A percentile compares a stretch with the other conserved stretches of the same genome.
phyloP scores from a whole-genome alignment of 139 green algal species.

The Dunaliella primolecta region DNA sequence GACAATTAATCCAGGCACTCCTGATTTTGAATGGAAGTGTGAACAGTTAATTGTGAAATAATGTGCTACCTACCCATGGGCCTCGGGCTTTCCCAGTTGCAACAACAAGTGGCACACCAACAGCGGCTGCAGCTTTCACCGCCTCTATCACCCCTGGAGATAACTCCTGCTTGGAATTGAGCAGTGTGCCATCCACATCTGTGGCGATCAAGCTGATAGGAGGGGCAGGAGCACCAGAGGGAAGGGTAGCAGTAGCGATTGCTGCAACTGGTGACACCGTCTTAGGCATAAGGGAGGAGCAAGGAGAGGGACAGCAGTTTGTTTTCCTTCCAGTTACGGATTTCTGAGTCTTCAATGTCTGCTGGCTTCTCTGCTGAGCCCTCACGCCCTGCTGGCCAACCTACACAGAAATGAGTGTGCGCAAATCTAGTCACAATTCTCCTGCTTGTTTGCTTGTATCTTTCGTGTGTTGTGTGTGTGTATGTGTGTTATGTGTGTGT shows the following conservation, averaged over 20 bases:
- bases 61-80: conserved; percentile 45
- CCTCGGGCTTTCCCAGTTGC: conserved; percentile 79
- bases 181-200: conserved; percentile 75
- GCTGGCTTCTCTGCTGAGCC: neutral
- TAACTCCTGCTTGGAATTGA: conserved; percentile 66
- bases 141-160: conserved; percentile 42
- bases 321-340: no score
- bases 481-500: conserved; percentile 8
- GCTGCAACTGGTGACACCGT: neutral
- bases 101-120: conserved; percentile 69
- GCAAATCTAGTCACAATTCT: neutral
- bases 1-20: neutral
- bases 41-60: no score
- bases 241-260: neutral
- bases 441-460: no score
- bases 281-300: neutral
- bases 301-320: no score
- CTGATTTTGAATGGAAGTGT: no score
- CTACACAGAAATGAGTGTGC: no score
- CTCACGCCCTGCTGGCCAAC: no score
- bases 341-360: neutral
- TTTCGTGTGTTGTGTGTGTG: conserved; percentile 1
- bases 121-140: conserved; percentile 43
- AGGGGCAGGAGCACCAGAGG: neutral
- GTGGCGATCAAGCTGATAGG: conserved; percentile 50